Conservation (phyloP, 2,329 filamentous ascomycete species). For the Sclerotinia spermophila region DNA sequence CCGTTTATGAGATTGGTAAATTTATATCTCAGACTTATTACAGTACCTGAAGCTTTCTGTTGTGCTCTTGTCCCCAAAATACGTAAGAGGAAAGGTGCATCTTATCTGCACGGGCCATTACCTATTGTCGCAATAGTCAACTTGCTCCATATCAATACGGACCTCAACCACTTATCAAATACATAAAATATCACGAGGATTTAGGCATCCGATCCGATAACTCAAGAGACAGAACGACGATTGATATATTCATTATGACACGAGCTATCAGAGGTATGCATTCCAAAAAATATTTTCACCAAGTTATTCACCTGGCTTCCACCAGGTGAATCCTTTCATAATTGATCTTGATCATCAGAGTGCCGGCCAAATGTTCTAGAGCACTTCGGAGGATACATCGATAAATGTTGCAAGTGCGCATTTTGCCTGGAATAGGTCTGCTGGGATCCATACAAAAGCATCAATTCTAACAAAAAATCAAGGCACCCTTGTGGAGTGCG, state of each 20-base stretch:
- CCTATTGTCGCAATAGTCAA: background rate
- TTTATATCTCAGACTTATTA: background rate
- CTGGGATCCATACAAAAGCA: background rate
- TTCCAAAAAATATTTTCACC: slow-evolving; percentile 8
- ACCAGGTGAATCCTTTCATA: background rate
- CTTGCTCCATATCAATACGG: background rate
- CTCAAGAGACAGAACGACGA: background rate
- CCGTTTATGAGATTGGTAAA: background rate
- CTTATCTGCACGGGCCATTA: background rate
- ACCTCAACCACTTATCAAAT: background rate
- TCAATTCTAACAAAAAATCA: background rate
- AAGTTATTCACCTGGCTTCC: background rate
- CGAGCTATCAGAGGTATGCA: slow-evolving; percentile 53
- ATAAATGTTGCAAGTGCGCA: background rate
- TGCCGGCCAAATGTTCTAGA: background rate
- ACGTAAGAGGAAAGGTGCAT: background rate
- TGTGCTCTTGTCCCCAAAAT: background rate
- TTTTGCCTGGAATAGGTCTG: background rate
- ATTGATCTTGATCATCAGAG: background rate
- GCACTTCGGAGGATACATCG: background rate
- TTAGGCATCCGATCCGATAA: background rate
- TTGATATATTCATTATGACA: slow-evolving; percentile 43
- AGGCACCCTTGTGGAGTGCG: slow-evolving; percentile 76
- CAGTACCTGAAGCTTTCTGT: background rate
- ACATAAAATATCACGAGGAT: background rate